Percentiles rank a stretch among this genome's conserved stretches.
phyloP scores from a whole-genome alignment of 176 grass and related monocot genomes.

The Alloteropsis semialata region DNA sequence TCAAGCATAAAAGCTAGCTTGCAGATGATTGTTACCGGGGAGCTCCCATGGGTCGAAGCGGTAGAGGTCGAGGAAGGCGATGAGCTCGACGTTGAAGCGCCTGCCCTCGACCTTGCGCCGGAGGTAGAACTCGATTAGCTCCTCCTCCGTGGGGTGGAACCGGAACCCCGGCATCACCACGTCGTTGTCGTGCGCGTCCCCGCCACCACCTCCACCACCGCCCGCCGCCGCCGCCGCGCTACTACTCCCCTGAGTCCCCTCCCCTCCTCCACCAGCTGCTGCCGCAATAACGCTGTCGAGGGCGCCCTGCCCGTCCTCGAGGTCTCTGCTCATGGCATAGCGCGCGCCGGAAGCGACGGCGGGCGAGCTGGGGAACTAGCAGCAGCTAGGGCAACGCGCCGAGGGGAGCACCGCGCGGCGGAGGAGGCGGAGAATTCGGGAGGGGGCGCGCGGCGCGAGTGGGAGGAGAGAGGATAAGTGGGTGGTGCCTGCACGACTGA shows the following conservation, averaged over 20 bases:
- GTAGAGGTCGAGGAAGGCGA: constrained; percentile 90
- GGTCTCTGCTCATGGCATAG: constrained; percentile 50
- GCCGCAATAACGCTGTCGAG: neutral
- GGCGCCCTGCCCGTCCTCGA: constrained; percentile 24
- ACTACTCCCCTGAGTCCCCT: neutral
- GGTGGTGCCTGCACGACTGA: constrained; percentile 44
- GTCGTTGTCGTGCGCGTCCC: constrained; percentile 56
- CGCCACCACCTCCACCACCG: neutral
- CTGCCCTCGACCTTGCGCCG: constrained; percentile 85
- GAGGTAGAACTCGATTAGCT: constrained; percentile 96
- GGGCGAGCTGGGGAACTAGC: neutral
- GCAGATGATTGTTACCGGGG: constrained; percentile 38
- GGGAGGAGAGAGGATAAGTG: constrained; percentile 50
- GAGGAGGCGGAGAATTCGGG: constrained; percentile 21
- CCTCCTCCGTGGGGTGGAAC: constrained; percentile 97
- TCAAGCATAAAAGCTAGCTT: neutral
- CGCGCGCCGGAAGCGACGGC: neutral
- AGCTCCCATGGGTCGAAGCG: constrained; percentile 88
- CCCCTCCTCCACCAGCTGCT: constrained; percentile 1
- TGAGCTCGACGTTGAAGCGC: constrained; percentile 92
- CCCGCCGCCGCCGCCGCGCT: neutral
- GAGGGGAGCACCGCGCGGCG: neutral
- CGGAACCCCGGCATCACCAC: constrained; percentile 87
- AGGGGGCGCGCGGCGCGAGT: neutral
- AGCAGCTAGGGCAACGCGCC: constrained; percentile 36